phyloP scores from a whole-genome alignment of 2,329 filamentous ascomycete species.

The Teratosphaeria pseudoeucalypti region DNA sequence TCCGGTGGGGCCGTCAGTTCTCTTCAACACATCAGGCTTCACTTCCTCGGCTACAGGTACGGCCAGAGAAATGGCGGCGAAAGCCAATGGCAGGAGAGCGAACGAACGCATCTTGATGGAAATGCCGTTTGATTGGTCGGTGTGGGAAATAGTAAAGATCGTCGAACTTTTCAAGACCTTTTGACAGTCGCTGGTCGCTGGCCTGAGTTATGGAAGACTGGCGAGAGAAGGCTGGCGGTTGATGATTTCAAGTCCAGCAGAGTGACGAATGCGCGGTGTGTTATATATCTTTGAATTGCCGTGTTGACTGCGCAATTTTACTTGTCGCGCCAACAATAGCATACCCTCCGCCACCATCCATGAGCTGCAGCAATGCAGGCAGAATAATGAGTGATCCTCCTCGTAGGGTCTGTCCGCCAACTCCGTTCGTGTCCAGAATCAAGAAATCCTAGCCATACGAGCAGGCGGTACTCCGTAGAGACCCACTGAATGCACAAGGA shows the following conservation, averaged over 20 bases:
- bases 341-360: neutral
- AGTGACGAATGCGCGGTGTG: neutral
- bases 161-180: neutral
- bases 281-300: neutral
- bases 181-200: no score
- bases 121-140: neutral
- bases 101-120: neutral
- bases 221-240: no score
- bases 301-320: neutral
- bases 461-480: neutral
- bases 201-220: no score
- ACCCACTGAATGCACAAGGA: neutral
- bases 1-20: neutral
- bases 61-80: neutral
- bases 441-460: neutral
- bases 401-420: neutral
- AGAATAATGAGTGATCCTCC: neutral
- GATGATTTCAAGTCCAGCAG: no score
- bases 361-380: neutral
- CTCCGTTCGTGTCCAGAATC: neutral
- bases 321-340: neutral
- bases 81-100: neutral
- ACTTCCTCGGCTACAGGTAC: neutral
- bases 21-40: no score
- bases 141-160: neutral